Conservation (phyloP, 805 yeast species). For the Lipomyces mesembrius region DNA sequence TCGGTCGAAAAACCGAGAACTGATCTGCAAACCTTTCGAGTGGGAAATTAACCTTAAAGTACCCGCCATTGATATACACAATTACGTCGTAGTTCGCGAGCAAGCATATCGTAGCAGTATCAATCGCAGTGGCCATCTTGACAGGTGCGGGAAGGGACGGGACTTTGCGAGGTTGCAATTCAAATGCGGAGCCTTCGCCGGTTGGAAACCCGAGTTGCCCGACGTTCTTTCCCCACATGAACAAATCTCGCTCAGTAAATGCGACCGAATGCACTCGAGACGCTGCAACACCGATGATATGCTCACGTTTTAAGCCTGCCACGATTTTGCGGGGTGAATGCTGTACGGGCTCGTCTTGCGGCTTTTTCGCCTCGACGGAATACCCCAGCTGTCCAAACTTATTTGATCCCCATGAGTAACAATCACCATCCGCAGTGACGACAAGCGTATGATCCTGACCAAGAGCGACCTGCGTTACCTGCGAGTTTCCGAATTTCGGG, state of each 20-base stretch:
- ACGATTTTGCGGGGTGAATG: slow-evolving; percentile 50
- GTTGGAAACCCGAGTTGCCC: slow-evolving; percentile 76
- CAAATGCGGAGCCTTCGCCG: slow-evolving; percentile 42
- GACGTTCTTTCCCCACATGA: slow-evolving; percentile 76
- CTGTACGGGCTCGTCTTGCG: slow-evolving; percentile 43
- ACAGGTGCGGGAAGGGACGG: slow-evolving; percentile 52
- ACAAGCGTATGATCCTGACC: slow-evolving; percentile 73
- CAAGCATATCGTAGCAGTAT: slow-evolving; percentile 69
- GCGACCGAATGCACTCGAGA: slow-evolving; percentile 74
- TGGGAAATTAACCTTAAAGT: slow-evolving; percentile 52
- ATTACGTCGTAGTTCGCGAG: slow-evolving; percentile 64
- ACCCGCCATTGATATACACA: slow-evolving; percentile 61
- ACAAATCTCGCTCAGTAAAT: slow-evolving; percentile 55
- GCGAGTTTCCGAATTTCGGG: slow-evolving; percentile 46
- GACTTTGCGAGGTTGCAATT: slow-evolving; percentile 48
- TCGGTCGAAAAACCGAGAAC: slow-evolving; percentile 39
- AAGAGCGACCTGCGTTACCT: slow-evolving; percentile 50
- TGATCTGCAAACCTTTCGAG: slow-evolving; percentile 42
- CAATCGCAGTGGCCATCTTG: slow-evolving; percentile 64
- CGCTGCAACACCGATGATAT: slow-evolving; percentile 56
- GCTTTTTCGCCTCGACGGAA: slow-evolving; percentile 41
- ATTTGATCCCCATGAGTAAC: slow-evolving; percentile 83
- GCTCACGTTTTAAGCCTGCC: slow-evolving; percentile 50
- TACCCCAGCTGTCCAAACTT: slow-evolving; percentile 69
- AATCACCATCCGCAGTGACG: slow-evolving; percentile 55